Evolutionary conservation across 2,329 filamentous ascomycete genomes (phyloP), one percentile per base, ranked within the genome.

Genomic region (Decorospora gaudefroyi): DNA sequence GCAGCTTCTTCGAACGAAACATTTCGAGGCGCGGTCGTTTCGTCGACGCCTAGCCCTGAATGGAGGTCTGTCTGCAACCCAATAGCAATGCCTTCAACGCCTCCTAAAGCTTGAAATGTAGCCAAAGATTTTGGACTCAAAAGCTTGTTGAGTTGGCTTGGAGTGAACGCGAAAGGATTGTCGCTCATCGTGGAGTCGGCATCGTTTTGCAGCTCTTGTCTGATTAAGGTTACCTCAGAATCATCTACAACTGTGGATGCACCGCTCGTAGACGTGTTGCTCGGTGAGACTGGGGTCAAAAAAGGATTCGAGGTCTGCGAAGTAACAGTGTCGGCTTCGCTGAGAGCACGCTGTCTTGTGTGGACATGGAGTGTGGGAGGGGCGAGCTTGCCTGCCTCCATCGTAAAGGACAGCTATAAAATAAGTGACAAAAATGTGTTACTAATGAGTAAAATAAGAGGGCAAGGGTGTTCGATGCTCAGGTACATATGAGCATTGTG

Each of bases 131-230:
- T 77, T 16, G 76, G 72, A n/a, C 74, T 77, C 19, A 80, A 58
- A 21, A 82, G 72, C 44, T 77, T 79, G 59, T 77, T 77, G 3
- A 82, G 67, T 43, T 82, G 78, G 3, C 73, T 72, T 1, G 79
- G 76, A 0, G 76, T 74, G 46, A 81, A 82, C 9, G 77, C 79
- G 47, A 82, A 82, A 5, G 70, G 73, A 55, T 77, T 79, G 59
- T 73, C 59, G 11, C n/a, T n/a, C n/a, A 63, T 55, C 9, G 53
- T 34, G 25, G 64, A 61, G 7, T 55, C 51, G 4, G 48, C 45
- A 39, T 70, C 65, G 21, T 49, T 60, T n/a, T 59, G 57, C 2
- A 61, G 57, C 16, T 70, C 67, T 11, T 60, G 61, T 18, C 50
- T 44, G n/a, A n/a, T n/a, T 25, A 58, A 25, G 18, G 52, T 36